A percentile compares a stretch with the other conserved stretches of the same genome.
These are phyloP conservation scores for Russula griseocarnosa DNA, from an alignment of 768 basidiomycete genomes.

Conservation along the genomic window DNA sequence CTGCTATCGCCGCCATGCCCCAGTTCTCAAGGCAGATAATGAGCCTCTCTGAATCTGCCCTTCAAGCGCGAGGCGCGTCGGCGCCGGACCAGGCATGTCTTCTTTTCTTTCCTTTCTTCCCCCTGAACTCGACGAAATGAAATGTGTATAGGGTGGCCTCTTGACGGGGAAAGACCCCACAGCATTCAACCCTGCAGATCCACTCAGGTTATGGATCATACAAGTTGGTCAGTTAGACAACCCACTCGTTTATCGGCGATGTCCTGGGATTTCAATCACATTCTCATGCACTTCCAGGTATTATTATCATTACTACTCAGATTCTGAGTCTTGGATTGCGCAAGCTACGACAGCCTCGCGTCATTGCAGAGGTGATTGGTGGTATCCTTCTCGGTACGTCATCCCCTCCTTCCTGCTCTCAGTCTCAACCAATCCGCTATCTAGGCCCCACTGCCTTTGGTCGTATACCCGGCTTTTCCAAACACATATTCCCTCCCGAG, in stretches of 20 bases:
- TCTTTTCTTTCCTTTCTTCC: not conserved
- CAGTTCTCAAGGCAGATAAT: slow-evolving; percentile 14
- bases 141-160: slow-evolving; percentile 56
- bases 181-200: slow-evolving; percentile 59
- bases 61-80: slow-evolving; percentile 19
- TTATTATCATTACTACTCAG: slow-evolving; percentile 80
- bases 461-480: slow-evolving; percentile 82
- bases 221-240: slow-evolving; percentile 57
- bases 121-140: not conserved
- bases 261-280: not conserved
- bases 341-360: slow-evolving; percentile 80
- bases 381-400: slow-evolving; percentile 77
- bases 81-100: slow-evolving; percentile 27
- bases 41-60: not conserved
- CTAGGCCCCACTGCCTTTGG: slow-evolving; percentile 58
- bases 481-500: slow-evolving; percentile 72
- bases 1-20: slow-evolving; percentile 9
- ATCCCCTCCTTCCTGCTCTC: not conserved
- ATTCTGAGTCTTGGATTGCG: slow-evolving; percentile 65
- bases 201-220: slow-evolving; percentile 72
- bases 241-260: not conserved
- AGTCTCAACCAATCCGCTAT: not conserved
- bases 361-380: slow-evolving; percentile 80
- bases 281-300: slow-evolving; percentile 41
- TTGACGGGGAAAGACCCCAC: slow-evolving; percentile 73